Base-by-base conservation (phyloP, 441 rosid genomes). In the Bocquillonia castaneifolia region DNA sequence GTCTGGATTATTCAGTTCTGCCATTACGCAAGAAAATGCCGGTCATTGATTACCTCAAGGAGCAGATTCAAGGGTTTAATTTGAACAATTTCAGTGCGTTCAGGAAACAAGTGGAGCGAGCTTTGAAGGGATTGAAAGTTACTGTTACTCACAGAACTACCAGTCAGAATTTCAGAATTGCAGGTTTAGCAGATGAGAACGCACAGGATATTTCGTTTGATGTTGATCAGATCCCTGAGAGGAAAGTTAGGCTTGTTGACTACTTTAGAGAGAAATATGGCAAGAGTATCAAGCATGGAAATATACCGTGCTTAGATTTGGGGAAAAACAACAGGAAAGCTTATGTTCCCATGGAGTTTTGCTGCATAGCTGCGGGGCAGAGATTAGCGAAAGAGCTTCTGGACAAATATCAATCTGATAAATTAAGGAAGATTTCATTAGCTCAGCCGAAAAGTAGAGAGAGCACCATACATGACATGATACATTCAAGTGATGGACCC, bases 1-100 rank as follows among this genome's bases (percentile, higher is more conserved):
- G 97, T 47, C 71, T 90, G 80, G 96, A 90, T 68, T 93, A 88
- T 70, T 86, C 93, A 2, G 91, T 88, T 68, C 62, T 87, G 66
- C 84, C 96, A 10, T 86, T 93, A 62, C 82, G 71, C 13, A 88
- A 88, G 76, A 69, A 73, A 4, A 22, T 88, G 81, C 63, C 83
- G 0, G 90, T 89, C 14, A 50, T 83, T 0, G 87, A 84, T 9
- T 91, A 78, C 65, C 82, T 91, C 45, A 71, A 6, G 50, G 47
- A 76, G 59, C 85, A 77, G 59, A 78, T 89, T 32, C 15, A 1
- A 3, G 72, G 76, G 18, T 72, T 80, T 50, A 63, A 71, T 53
- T 1, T 80, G 18, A 72, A 67, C 26, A 37, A 76, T 48, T 77
- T 86, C 56, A 54, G 66, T 55, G 26, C 36, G 1, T 48, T n/a